Evolutionary conservation across 2,329 filamentous ascomycete genomes (phyloP).

Genomic region (Stachybotrys chlorohalonatus): DNA sequence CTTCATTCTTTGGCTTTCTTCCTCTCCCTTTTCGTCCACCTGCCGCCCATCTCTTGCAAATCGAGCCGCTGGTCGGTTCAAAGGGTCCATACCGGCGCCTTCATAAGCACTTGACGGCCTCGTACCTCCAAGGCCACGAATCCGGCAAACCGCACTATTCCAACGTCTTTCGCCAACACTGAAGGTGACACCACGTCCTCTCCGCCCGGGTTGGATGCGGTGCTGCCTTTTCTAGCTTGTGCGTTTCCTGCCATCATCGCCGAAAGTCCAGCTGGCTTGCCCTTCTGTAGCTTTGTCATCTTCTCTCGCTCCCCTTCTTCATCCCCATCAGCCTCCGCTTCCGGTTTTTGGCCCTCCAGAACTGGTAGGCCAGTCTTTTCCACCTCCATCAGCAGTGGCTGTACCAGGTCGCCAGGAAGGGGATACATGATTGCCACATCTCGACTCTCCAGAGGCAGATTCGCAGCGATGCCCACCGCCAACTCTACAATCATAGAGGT

Average conservation of each 20-base stretch:
- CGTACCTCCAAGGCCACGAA: slow-evolving; percentile 69
- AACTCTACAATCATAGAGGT: slow-evolving; percentile 90
- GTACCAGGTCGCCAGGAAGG: slow-evolving; percentile 62
- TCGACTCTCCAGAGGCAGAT: slow-evolving; percentile 81
- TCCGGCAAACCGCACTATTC: slow-evolving; percentile 63
- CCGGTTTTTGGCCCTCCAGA: slow-evolving; percentile 37
- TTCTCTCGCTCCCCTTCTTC: slow-evolving; percentile 34
- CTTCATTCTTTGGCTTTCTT: background rate
- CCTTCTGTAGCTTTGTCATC: slow-evolving; percentile 31
- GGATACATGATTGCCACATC: slow-evolving; percentile 87
- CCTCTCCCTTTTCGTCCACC: background rate
- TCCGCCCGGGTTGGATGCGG: slow-evolving; percentile 27
- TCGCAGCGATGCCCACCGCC: slow-evolving; percentile 74
- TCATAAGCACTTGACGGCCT: slow-evolving; percentile 64
- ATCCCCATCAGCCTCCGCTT: slow-evolving; percentile 31
- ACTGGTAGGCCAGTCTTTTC: slow-evolving; percentile 64
- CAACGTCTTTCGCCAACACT: slow-evolving; percentile 35
- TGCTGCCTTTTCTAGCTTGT: slow-evolving; percentile 10
- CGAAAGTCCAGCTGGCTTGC: slow-evolving; percentile 36
- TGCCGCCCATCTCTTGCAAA: background rate
- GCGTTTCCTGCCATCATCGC: background rate
- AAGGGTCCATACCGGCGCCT: slow-evolving; percentile 65
- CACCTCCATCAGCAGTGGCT: slow-evolving; percentile 72
- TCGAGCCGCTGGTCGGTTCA: slow-evolving; percentile 4
- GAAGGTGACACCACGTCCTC: slow-evolving; percentile 13